Evolutionary conservation across 306 rosid species (phyloP).

Genomic region (Prunus salicina): DNA sequence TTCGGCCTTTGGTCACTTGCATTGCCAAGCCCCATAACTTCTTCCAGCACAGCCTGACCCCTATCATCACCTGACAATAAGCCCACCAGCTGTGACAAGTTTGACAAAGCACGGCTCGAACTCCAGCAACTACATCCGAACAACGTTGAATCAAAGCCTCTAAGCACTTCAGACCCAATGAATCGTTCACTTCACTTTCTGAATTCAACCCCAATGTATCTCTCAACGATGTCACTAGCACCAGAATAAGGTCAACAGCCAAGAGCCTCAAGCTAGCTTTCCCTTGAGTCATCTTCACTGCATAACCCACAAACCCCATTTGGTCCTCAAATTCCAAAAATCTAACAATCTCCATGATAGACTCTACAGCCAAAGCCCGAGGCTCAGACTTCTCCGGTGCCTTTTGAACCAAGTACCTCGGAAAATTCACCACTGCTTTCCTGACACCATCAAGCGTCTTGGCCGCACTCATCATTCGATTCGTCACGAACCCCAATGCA

Average conservation of each 20-base stretch:
- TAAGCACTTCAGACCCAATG: constrained; percentile 69
- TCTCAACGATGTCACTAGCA: constrained; percentile 39
- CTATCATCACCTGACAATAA: constrained; percentile 39
- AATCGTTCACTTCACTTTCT: constrained; percentile 40
- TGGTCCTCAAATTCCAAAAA: constrained; percentile 54
- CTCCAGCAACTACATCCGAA: constrained; percentile 56
- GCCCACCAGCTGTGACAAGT: constrained; percentile 68
- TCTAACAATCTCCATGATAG: constrained; percentile 62
- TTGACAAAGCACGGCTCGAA: constrained; percentile 74
- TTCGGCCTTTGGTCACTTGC: constrained; percentile 25
- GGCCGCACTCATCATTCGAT: constrained; percentile 26
- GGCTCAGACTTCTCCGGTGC: constrained; percentile 84
- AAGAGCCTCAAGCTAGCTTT: constrained; percentile 69
- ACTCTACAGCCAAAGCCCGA: constrained; percentile 74
- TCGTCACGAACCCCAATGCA: constrained; percentile 53
- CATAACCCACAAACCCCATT: constrained; percentile 65
- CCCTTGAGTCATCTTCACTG: constrained; percentile 67
- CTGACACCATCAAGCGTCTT: constrained; percentile 43
- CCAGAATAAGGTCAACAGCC: constrained; percentile 70
- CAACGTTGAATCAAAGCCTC: constrained; percentile 77
- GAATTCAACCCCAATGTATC: constrained; percentile 59
- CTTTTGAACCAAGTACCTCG: constrained; percentile 62
- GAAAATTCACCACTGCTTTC: constrained; percentile 68
- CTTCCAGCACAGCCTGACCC: constrained; percentile 44
- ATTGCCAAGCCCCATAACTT: constrained; percentile 58